A percentile compares a stretch with the other conserved stretches of the same genome.
These are phyloP conservation scores for Suillus placidus DNA, from an alignment of 768 basidiomycete species.

Conservation along the genomic window DNA sequence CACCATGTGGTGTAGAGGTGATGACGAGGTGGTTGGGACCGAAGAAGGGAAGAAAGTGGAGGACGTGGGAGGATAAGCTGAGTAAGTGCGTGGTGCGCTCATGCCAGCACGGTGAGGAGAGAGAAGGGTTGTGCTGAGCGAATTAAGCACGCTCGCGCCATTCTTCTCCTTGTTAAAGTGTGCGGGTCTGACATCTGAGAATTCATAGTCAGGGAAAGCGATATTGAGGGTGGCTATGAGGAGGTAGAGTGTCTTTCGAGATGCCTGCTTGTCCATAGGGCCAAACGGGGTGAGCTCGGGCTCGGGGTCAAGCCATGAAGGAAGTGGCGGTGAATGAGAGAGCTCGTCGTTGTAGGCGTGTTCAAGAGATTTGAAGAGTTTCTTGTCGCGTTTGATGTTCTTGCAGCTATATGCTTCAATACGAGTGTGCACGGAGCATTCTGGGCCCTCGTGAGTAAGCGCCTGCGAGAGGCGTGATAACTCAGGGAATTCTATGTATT, in stretches of 20 bases:
- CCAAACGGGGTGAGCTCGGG: slow-evolving; percentile 88
- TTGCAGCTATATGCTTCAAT: slow-evolving; percentile 99
- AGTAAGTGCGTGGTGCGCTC: slow-evolving; percentile 78
- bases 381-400: slow-evolving; percentile 95
- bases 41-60: slow-evolving; percentile 78
- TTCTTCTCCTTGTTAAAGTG: slow-evolving; percentile 86
- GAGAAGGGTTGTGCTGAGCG: slow-evolving; percentile 81
- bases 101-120: slow-evolving; percentile 70
- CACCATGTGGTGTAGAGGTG: slow-evolving; percentile 60
- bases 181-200: slow-evolving; percentile 86
- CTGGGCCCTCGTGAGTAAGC: slow-evolving; percentile 83
- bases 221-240: slow-evolving; percentile 97
- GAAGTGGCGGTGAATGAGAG: slow-evolving; percentile 82
- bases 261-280: slow-evolving; percentile 80
- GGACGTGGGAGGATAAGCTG: slow-evolving; percentile 78
- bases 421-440: slow-evolving; percentile 87
- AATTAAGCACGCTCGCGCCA: slow-evolving; percentile 76
- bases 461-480: slow-evolving; percentile 75
- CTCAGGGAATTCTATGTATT: slow-evolving; percentile 86
- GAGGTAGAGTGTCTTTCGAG: slow-evolving; percentile 91
- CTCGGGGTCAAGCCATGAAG: slow-evolving; percentile 73
- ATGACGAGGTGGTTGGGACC: slow-evolving; percentile 66
- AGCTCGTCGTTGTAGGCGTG: slow-evolving; percentile 77
- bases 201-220: slow-evolving; percentile 97
- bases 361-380: slow-evolving; percentile 92